These are phyloP conservation scores for Calonectria naviculata DNA, from an alignment of 2,329 filamentous ascomycete species.

Conservation along the genomic window DNA sequence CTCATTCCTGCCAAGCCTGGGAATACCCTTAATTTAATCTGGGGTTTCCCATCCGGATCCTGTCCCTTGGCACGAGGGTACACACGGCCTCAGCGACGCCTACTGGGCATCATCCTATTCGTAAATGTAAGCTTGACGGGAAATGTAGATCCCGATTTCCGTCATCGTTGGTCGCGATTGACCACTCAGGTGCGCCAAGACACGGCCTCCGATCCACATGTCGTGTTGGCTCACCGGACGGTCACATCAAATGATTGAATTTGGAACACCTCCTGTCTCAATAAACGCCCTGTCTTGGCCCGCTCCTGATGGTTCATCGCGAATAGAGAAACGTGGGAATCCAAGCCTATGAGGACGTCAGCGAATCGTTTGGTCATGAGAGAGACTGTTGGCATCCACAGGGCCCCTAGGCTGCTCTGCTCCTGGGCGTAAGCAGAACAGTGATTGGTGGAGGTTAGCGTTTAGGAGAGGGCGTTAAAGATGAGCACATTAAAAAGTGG, in stretches of 20 bases:
- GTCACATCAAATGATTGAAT: neutral
- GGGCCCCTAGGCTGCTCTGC: neutral
- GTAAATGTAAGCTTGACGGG: slow-evolving; percentile 6
- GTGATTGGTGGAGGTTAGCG: slow-evolving; percentile 2
- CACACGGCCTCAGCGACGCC: neutral
- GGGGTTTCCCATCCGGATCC: neutral
- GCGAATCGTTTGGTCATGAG: neutral
- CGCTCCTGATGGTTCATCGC: neutral
- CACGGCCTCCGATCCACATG: neutral
- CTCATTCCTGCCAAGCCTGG: neutral
- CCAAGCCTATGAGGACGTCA: neutral
- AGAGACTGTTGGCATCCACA: neutral
- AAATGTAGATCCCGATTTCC: neutral
- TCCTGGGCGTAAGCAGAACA: neutral
- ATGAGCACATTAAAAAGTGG: slow-evolving; percentile 4
- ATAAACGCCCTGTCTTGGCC: neutral
- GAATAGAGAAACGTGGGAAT: neutral
- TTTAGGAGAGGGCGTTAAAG: neutral
- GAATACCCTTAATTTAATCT: neutral
- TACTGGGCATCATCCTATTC: neutral
- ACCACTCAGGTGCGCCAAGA: neutral
- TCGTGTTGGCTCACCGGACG: neutral
- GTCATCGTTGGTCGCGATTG: neutral
- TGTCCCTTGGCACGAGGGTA: neutral
- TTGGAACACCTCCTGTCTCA: neutral